Evolutionary conservation across 2,329 filamentous ascomycete species (phyloP).

Genomic region (Hortaea sp.): DNA sequence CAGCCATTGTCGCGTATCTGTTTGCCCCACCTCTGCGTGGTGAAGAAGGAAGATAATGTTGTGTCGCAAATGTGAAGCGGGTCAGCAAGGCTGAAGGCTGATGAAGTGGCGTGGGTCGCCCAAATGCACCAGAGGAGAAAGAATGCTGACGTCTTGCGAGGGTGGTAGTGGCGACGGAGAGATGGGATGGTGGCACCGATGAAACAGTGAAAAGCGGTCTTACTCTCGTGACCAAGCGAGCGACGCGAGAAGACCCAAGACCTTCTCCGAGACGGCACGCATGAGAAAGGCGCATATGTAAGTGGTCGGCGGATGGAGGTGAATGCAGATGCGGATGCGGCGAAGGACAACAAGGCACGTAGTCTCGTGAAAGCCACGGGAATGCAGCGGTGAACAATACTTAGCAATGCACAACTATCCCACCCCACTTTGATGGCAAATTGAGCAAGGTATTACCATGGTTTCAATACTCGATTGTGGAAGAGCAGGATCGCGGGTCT

Average conservation of each 20-base stretch:
- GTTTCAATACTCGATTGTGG: too few species aligned
- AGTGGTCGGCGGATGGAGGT: background rate
- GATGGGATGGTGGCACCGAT: background rate
- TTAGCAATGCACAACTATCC: background rate
- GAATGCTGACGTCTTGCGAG: background rate
- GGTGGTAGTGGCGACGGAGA: background rate
- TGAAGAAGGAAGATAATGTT: background rate
- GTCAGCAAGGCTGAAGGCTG: background rate
- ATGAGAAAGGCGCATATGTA: background rate
- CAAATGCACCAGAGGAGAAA: too few species aligned
- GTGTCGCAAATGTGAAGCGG: background rate
- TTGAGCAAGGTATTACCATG: too few species aligned
- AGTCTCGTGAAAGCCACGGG: background rate
- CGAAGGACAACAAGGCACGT: background rate
- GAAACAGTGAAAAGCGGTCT: constrained; percentile 2
- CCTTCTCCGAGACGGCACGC: background rate
- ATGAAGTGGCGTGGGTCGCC: background rate
- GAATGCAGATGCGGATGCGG: background rate
- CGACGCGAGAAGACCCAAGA: background rate
- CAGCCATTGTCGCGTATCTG: constrained; percentile 5
- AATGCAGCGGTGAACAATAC: constrained; percentile 1
- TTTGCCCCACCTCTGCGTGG: background rate
- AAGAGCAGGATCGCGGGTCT: too few species aligned
- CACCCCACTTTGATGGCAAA: background rate
- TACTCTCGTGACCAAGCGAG: constrained; percentile 3